phyloP scores from a whole-genome alignment of 2,329 filamentous ascomycete genomes.

The Gyromitra esculenta region DNA sequence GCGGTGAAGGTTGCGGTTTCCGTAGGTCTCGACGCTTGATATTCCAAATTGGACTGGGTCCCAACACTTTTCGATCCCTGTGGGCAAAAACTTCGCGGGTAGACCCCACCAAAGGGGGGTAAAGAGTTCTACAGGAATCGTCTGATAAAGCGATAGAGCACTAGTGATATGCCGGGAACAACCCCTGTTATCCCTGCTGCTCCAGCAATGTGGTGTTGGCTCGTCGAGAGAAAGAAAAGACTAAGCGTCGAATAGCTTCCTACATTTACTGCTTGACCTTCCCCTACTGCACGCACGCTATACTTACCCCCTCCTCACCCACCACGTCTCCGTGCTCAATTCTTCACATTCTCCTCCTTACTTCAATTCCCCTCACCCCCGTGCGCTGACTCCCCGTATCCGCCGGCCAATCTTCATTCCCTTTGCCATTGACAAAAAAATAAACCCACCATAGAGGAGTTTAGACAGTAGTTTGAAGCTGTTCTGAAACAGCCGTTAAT shows the following conservation, averaged over 20 bases:
- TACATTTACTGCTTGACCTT: constrained; percentile 40
- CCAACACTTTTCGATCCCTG: constrained; percentile 51
- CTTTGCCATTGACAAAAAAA: constrained; percentile 53
- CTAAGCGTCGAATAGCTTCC: constrained; percentile 39
- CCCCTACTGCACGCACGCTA: constrained; percentile 45
- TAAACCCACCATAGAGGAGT: constrained; percentile 49
- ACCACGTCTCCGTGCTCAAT: constrained; percentile 48
- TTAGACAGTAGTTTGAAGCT: constrained; percentile 38
- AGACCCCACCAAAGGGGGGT: constrained; percentile 47
- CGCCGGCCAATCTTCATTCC: constrained; percentile 48
- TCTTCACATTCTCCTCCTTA: constrained; percentile 51
- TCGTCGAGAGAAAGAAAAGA: background rate
- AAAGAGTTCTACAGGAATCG: constrained; percentile 26
- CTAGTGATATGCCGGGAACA: constrained; percentile 18
- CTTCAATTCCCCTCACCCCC: constrained; percentile 51
- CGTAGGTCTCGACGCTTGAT: constrained; percentile 45
- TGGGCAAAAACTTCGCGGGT: constrained; percentile 44
- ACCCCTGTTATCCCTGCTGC: constrained; percentile 21
- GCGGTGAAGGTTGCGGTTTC: constrained; percentile 45
- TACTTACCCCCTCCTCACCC: constrained; percentile 50
- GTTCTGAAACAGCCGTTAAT: constrained; percentile 23
- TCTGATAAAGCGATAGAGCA: constrained; percentile 33
- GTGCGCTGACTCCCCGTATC: constrained; percentile 58
- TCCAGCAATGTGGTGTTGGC: constrained; percentile 27
- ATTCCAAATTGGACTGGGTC: constrained; percentile 49